Conservation (phyloP, 139 green algal genomes). For the Chlamydomonas eustigma region DNA sequence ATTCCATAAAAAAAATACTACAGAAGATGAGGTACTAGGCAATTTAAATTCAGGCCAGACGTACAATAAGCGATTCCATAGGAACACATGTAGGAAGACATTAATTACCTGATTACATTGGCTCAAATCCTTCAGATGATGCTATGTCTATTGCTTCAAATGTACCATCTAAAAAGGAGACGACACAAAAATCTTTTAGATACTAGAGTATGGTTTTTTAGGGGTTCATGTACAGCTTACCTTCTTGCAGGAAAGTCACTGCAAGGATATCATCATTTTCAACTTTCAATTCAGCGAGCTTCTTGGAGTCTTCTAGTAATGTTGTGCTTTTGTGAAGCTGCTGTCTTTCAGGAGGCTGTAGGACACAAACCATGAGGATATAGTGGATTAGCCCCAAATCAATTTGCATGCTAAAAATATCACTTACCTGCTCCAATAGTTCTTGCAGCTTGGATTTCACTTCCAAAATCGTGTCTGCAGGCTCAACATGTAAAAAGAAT, state of each 20-base stretch:
- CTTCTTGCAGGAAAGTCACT: constrained; percentile 57
- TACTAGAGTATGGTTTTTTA: not conserved
- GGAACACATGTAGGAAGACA: no score
- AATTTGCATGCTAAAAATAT: not conserved
- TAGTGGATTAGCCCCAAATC: not conserved
- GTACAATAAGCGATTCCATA: no score
- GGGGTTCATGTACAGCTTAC: constrained; percentile 19
- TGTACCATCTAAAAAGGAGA: constrained; percentile 22
- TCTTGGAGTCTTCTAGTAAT: constrained; percentile 70
- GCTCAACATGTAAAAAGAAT: constrained; percentile 81
- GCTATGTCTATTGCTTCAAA: constrained; percentile 41
- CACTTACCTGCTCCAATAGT: constrained; percentile 59
- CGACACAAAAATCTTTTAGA: not conserved
- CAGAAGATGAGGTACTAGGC: no score
- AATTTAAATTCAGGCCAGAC: no score
- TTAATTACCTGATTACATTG: not conserved
- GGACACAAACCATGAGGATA: not conserved
- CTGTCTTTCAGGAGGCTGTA: constrained; percentile 64
- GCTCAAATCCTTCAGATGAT: constrained; percentile 12
- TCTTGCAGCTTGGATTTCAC: constrained; percentile 85
- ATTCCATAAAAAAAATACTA: no score
- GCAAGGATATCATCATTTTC: constrained; percentile 80
- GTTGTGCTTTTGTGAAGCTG: constrained; percentile 43
- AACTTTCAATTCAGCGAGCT: constrained; percentile 73
- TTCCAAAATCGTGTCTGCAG: constrained; percentile 76